Conservation (phyloP, 148 eudicot genomes). For the Camellia lanceoleosa region DNA sequence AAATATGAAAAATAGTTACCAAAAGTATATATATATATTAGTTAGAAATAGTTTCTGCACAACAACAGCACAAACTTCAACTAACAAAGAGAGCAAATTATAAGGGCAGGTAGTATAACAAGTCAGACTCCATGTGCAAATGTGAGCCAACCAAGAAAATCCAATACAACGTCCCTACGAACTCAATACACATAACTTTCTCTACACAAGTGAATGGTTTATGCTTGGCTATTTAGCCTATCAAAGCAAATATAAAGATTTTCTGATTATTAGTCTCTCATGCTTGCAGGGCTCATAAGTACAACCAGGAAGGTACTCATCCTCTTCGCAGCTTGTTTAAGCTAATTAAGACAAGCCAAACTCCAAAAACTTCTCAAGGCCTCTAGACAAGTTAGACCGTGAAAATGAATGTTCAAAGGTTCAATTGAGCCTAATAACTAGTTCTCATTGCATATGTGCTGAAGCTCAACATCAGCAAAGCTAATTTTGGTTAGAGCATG, state of each 20-base stretch:
- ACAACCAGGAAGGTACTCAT: neutral
- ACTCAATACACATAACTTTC: neutral
- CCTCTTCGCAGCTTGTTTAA: neutral
- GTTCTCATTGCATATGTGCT: neutral
- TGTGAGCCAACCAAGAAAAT: neutral
- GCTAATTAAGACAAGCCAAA: neutral
- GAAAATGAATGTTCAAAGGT: neutral
- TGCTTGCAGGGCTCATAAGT: neutral
- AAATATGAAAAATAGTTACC: neutral
- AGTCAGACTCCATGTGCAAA: neutral
- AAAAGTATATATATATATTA: no score
- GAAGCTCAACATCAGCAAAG: neutral
- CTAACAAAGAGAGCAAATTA: neutral
- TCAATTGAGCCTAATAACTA: neutral
- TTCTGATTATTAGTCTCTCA: neutral
- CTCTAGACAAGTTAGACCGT: constrained; percentile 1
- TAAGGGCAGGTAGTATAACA: neutral
- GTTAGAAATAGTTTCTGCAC: neutral
- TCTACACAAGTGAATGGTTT: neutral
- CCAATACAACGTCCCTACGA: neutral
- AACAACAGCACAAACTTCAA: neutral
- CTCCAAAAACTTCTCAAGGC: constrained; percentile 1
- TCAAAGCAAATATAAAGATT: neutral
- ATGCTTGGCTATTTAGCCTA: neutral
- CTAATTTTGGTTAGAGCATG: neutral